Conservation (phyloP, 75 land plant species). For the Adiantum capillusveneris region DNA sequence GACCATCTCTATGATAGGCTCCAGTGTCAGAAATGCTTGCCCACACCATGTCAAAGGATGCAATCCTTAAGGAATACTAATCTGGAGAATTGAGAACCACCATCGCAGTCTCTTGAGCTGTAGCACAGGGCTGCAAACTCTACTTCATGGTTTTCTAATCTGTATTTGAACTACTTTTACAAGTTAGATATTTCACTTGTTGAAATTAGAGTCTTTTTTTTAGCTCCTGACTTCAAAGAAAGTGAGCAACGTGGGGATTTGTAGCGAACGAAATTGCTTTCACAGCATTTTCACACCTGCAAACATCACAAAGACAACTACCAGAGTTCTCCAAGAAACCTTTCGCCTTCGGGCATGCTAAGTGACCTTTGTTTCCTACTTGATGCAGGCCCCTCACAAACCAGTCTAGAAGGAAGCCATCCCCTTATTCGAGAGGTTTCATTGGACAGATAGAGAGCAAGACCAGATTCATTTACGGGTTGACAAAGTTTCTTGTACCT, state of each 20-base stretch:
- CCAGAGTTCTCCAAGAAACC: constrained; percentile 23
- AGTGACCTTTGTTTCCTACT: not conserved
- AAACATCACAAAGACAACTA: constrained; percentile 28
- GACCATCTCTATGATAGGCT: not conserved
- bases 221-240: not conserved
- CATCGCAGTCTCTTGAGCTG: not conserved
- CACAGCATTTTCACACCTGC: constrained; percentile 17
- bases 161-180: constrained; percentile 17
- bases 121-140: not conserved
- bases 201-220: not conserved
- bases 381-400: not conserved
- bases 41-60: constrained; percentile 1
- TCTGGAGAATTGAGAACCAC: not conserved
- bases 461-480: constrained; percentile 12
- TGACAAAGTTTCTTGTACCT: constrained; percentile 12
- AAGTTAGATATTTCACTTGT: constrained; percentile 9
- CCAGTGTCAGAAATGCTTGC: not conserved
- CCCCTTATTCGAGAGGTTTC: constrained; percentile 7
- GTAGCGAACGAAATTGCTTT: constrained; percentile 22
- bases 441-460: constrained; percentile 20
- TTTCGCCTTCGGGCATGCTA: constrained; percentile 2
- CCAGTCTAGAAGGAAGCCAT: constrained; percentile 29
- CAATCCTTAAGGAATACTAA: constrained; percentile 11
- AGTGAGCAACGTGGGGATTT: constrained; percentile 7
- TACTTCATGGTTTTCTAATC: constrained; percentile 4